A percentile compares a stretch with the other conserved stretches of the same genome.
These are phyloP conservation scores for Pythium biforme DNA, from an alignment of 352 stramenopile genomes.

Conservation along the genomic window DNA sequence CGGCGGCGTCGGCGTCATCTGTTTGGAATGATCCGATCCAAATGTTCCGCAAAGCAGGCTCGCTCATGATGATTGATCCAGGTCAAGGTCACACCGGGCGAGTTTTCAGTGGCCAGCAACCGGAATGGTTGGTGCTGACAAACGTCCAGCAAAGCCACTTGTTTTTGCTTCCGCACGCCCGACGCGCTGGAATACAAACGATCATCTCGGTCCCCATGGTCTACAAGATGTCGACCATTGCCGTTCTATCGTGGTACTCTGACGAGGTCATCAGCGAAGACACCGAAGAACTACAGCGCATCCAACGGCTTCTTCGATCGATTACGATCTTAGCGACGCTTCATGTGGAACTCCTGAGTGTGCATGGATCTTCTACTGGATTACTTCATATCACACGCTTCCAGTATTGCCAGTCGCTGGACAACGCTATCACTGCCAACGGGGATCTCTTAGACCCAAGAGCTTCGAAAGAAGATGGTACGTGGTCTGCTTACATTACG, in stretches of 20 bases:
- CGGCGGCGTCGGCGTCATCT: constrained; percentile 26
- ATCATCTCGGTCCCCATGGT: constrained; percentile 79
- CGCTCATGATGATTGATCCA: constrained; percentile 73
- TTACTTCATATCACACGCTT: constrained; percentile 53
- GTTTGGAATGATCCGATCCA: constrained; percentile 55
- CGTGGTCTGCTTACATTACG: constrained; percentile 10
- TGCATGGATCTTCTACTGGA: constrained; percentile 27
- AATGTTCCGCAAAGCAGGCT: constrained; percentile 70
- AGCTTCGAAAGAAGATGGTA: constrained; percentile 48
- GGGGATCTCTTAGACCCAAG: constrained; percentile 54
- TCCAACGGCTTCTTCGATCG: constrained; percentile 66
- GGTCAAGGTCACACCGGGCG: constrained; percentile 70
- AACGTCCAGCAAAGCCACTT: constrained; percentile 58
- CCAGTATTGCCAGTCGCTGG: constrained; percentile 75
- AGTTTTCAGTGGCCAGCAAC: constrained; percentile 72
- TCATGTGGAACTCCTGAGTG: constrained; percentile 45
- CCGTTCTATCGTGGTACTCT: constrained; percentile 81
- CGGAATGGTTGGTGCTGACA: constrained; percentile 62
- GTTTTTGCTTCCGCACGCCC: constrained; percentile 70
- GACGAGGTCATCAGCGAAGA: constrained; percentile 54
- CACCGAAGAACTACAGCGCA: constrained; percentile 57
- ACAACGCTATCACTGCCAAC: constrained; percentile 71
- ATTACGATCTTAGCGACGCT: constrained; percentile 65
- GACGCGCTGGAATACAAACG: constrained; percentile 60
- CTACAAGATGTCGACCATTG: constrained; percentile 78